phyloP scores from a whole-genome alignment of 768 basidiomycete genomes.

The Xerocomus potaroensis region DNA sequence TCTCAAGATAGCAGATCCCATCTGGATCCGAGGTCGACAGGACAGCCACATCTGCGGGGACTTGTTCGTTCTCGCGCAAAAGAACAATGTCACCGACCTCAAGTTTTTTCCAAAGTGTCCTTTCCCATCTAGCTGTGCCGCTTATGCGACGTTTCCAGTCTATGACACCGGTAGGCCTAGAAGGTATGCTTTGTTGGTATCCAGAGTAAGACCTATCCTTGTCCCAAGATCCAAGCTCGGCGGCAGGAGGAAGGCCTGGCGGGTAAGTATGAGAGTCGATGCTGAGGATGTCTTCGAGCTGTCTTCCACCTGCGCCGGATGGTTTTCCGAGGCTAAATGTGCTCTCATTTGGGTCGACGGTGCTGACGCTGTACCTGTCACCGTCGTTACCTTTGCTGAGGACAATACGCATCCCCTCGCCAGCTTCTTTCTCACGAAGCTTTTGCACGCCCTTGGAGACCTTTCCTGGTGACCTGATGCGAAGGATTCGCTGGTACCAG shows the following conservation, averaged over 20 bases:
- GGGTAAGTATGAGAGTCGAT: constrained; percentile 65
- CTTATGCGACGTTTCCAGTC: constrained; percentile 66
- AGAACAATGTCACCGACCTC: constrained; percentile 96
- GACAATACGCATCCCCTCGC: constrained; percentile 60
- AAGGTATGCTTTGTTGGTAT: constrained; percentile 56
- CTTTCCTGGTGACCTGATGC: constrained; percentile 64
- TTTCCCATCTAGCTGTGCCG: constrained; percentile 84
- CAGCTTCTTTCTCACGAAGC: constrained; percentile 76
- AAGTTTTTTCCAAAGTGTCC: constrained; percentile 97
- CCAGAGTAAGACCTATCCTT: constrained; percentile 37
- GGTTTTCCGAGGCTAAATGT: constrained; percentile 36
- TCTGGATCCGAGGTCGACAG: constrained; percentile 90
- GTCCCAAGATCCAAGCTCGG: constrained; percentile 34
- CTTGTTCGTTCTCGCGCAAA: constrained; percentile 89
- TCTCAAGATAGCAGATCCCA: constrained; percentile 92
- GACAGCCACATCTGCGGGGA: constrained; percentile 93
- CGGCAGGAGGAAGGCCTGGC: constrained; percentile 34
- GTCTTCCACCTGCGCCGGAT: constrained; percentile 43
- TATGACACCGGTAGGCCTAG: constrained; percentile 66
- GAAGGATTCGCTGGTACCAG: constrained; percentile 72
- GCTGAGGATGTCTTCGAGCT: constrained; percentile 66
- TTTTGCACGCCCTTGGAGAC: constrained; percentile 83
- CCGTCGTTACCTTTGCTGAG: constrained; percentile 43
- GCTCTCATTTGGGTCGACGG: constrained; percentile 41
- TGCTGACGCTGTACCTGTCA: constrained; percentile 39